Conservation (phyloP, 2,329 filamentous ascomycete species). For the Berkeleyomyces rouxiae region DNA sequence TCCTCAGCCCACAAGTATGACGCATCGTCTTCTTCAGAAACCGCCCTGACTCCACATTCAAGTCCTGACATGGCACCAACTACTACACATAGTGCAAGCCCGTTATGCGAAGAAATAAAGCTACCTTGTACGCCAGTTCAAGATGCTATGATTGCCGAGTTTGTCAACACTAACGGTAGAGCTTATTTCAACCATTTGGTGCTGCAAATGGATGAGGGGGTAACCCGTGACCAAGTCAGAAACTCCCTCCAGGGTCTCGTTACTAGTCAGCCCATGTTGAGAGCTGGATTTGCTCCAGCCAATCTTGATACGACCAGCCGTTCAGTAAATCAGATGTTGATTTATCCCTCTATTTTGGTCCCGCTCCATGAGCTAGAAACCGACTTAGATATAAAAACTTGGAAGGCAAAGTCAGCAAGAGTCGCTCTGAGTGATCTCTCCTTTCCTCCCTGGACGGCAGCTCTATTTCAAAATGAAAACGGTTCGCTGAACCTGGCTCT, state of each 20-base stretch:
- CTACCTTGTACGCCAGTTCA: constrained; percentile 56
- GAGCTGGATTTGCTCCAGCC: constrained; percentile 53
- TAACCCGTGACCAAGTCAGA: constrained; percentile 28
- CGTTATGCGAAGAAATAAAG: constrained; percentile 13
- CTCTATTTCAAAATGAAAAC: constrained; percentile 24
- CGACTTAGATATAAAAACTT: constrained; percentile 21
- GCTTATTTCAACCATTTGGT: constrained; percentile 63
- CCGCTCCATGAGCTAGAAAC: background rate
- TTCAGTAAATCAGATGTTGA: constrained; percentile 1
- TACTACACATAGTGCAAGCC: background rate
- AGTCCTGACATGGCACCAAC: background rate
- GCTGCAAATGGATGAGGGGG: constrained; percentile 29
- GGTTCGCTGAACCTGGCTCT: constrained; percentile 22
- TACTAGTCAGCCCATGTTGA: constrained; percentile 49
- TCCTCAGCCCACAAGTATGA: background rate
- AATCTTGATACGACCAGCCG: background rate
- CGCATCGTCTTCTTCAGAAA: background rate
- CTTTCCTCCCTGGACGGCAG: constrained; percentile 46
- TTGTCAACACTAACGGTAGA: constrained; percentile 45
- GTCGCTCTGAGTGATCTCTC: constrained; percentile 29
- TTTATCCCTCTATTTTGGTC: background rate
- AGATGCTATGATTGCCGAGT: constrained; percentile 62
- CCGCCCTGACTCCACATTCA: constrained; percentile 1
- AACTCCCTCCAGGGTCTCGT: constrained; percentile 43
- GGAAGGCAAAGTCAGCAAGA: constrained; percentile 22